Evolutionary conservation across 78 protist genomes (phyloP), one percentile per base, ranked within the genome.

Genomic region (Kipferlia bialata): DNA sequence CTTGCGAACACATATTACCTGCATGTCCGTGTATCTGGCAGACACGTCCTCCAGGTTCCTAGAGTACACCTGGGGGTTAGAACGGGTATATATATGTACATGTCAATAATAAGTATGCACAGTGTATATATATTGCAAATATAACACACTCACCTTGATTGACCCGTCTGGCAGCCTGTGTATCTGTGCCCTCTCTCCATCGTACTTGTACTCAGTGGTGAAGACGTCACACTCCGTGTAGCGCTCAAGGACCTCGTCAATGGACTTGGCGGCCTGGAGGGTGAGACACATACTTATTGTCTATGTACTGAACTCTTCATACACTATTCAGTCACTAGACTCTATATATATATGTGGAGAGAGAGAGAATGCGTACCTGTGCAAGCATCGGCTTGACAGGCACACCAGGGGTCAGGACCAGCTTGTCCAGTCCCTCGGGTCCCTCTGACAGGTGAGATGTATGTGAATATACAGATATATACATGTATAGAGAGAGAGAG

Each of bases 301-400:
- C n/a, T n/a, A n/a, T n/a, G n/a, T n/a, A n/a, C n/a, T n/a, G n/a
- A n/a, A n/a, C n/a, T n/a, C n/a, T n/a, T n/a, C n/a, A n/a, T n/a
- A n/a, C n/a, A n/a, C n/a, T n/a, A n/a, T n/a, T n/a, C n/a, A n/a
- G n/a, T n/a, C n/a, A n/a, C n/a, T n/a, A n/a, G n/a, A n/a, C n/a
- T n/a, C n/a, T n/a, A n/a, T n/a, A n/a, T n/a, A n/a, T n/a, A n/a
- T n/a, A n/a, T n/a, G n/a, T n/a, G n/a, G n/a, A n/a, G n/a, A n/a
- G n/a, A n/a, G n/a, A n/a, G n/a, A n/a, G n/a, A n/a, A n/a, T n/a
- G n/a, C n/a, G n/a, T n/a, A n/a, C n/a, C 24, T 90, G 82, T 31
- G 97, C 99, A 10, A 92, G 80, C 99, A 93, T 93, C 37, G 97
- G 95, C 62, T 86, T 69, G 32, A 91, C 87, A 0, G 98, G 98